Base-by-base conservation (phyloP, 75 land plant genomes). In the Adiantum capillusveneris region DNA sequence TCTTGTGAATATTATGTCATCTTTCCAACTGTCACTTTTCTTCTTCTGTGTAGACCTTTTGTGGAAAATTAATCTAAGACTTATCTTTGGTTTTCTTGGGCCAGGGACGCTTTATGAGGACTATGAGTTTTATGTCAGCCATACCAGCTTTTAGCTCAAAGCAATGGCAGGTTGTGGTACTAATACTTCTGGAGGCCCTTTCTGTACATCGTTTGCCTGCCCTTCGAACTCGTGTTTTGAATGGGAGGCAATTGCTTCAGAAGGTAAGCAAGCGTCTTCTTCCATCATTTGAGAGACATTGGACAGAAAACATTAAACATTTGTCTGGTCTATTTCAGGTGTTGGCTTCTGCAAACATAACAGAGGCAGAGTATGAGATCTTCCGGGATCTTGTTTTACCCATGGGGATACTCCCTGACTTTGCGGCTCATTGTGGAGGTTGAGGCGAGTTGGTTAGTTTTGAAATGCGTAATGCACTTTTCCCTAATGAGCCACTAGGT, bases 71-170 rank as follows among this genome's bases (percentile, higher is more conserved):
- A n/a, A n/a, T n/a, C n/a, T 53, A 18, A 3, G 0, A 14, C 34
- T 5, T 19, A 51, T 51, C 0, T 31, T 13, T 31, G 21, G 29
- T 22, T 2, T 49, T 36, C 25, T 46, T 29, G 21, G 29, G 70
- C n/a, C 96, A 90, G 96, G 84, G 68, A 7, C 69, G 56, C 42
- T 55, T 90, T 44, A n/a, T 90, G 60, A 79, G 69, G 0, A 81
- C 96, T 61, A 81, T 90, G 92, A 69, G 84, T 28, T 82, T 90
- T 63, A 19, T 74, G 20, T 79, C 87, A 34, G 74, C 91, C 46
- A 60, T 90, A 44, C 96, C 96, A 29, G 53, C 83, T 20, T 81
- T 90, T 59, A 73, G 75, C 58, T 64, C 57, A 29, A 87, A 77
- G 43, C 85, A 87, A 45, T 87, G 96, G 96, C 88, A 75, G 25